Evolutionary conservation across 495 filamentous ascomycete species (phyloP), one percentile per base, ranked within the genome.

Genomic region (Xylaria cubensis): DNA sequence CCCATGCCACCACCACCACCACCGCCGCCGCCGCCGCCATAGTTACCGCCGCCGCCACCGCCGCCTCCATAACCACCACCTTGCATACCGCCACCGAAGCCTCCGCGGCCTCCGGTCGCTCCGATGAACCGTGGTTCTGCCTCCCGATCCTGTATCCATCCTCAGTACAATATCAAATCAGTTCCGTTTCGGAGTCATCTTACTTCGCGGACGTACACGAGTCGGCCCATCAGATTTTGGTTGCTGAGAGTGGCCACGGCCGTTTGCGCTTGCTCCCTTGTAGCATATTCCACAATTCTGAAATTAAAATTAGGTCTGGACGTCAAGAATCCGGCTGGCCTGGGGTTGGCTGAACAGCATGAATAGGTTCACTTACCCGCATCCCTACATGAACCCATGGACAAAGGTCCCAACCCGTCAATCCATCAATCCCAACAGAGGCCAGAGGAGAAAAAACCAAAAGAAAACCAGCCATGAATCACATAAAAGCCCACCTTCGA

Each of bases 221-320:
- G 92, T 84, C 96, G 90, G 63, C 96, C 96, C 94, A 98, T 98
- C 64, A 99, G 86, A 80, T 95, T 97, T 83, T 97, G 94, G 84
- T 99, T 99, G 90, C 95, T 97, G 86, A 99, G 94, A 78, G 93
- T 95, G 84, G 91, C 93, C 86, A 99, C 95, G 75, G 96, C 96
- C 83, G 94, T 91, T 84, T 98, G 97, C 78, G 96, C 96, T 92
- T 98, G 94, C 78, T 99, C 97, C 90, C 94, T 93, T 74, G 95
- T 97, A 76, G 96, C 96, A 90, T 98, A 99, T 92, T 99, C 96
- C 91, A 99, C 96, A 94, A 99, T 99, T 88, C 96, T 97, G 72
- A 26, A 48, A 32, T 29, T 12, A 0, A 19, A 9, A 34, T 72
- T 67, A 72, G 70, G 17, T 46, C 51, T 10, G 21, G 41, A 61